Percentiles rank a stretch among this genome's conserved stretches.
phyloP scores from a whole-genome alignment of 2,329 filamentous ascomycete species.

The Arthroderma sp. region DNA sequence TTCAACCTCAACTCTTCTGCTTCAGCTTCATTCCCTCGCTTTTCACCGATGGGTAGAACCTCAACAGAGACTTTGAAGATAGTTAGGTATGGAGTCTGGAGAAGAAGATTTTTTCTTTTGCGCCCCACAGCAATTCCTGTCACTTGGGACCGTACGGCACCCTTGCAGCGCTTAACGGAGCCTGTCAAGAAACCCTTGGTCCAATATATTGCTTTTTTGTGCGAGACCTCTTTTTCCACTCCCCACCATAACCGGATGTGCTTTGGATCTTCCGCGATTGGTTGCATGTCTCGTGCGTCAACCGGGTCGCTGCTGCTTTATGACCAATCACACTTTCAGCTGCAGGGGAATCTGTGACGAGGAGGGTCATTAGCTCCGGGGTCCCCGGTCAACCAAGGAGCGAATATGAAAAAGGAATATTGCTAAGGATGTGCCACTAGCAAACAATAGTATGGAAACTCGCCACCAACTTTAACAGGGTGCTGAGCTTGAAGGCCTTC shows the following conservation, averaged over 20 bases:
- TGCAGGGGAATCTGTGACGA: background rate
- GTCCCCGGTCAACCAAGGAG: background rate
- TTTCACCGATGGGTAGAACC: no score
- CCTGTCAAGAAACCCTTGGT: constrained; percentile 2
- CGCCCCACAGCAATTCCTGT: constrained; percentile 6
- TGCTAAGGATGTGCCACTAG: constrained; percentile 1
- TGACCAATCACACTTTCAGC: constrained; percentile 1
- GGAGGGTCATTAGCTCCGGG: background rate
- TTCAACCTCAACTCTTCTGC: no score
- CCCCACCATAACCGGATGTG: constrained; percentile 9
- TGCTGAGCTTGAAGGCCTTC: no score
- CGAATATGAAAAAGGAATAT: background rate
- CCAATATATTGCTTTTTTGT: no score
- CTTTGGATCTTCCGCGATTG: constrained; percentile 12
- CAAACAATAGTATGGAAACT: constrained; percentile 4
- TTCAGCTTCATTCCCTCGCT: no score
- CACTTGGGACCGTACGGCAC: constrained; percentile 9
- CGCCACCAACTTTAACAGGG: background rate
- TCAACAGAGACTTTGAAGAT: background rate
- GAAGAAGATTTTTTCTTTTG: background rate
- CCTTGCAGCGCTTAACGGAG: constrained; percentile 9
- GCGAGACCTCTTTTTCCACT: background rate
- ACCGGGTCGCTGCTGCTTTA: constrained; percentile 1
- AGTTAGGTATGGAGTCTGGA: background rate
- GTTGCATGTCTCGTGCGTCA: constrained; percentile 8